phyloP scores from a whole-genome alignment of 2,329 filamentous ascomycete species.

The Diaporthe nobilis region DNA sequence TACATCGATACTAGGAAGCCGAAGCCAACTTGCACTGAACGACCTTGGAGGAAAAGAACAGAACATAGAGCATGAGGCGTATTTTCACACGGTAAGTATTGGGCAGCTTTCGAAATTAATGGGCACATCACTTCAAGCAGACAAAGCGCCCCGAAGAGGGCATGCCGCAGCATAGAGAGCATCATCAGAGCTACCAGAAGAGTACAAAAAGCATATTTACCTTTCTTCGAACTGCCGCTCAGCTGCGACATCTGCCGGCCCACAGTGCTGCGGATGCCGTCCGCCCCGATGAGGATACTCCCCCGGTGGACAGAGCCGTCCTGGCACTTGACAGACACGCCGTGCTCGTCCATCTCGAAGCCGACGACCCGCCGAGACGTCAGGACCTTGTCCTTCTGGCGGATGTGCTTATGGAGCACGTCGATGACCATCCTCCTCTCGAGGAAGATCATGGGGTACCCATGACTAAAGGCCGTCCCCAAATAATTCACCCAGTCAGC shows the following conservation, averaged over 20 bases:
- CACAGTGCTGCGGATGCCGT: constrained; percentile 41
- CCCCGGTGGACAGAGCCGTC: constrained; percentile 41
- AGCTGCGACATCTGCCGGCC: constrained; percentile 44
- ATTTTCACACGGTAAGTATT: neutral
- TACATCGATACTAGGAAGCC: neutral
- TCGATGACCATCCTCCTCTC: constrained; percentile 54
- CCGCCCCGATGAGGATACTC: constrained; percentile 43
- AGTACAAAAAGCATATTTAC: neutral
- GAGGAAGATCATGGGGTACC: constrained; percentile 53
- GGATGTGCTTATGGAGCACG: constrained; percentile 51
- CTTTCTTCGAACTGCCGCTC: constrained; percentile 3
- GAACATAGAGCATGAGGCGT: neutral
- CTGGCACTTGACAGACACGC: constrained; percentile 32
- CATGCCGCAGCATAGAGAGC: neutral
- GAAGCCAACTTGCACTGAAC: neutral
- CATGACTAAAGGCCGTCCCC: constrained; percentile 43
- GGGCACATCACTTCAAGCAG: neutral
- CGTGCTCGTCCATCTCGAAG: constrained; percentile 43
- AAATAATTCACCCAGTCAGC: neutral
- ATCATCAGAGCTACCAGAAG: neutral
- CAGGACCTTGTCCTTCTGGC: constrained; percentile 52
- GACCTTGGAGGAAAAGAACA: too few species aligned
- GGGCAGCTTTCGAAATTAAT: neutral
- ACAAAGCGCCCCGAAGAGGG: neutral
- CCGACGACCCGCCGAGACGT: constrained; percentile 48